Base-by-base conservation (phyloP, 306 rosid species). In the Fragaria nilgerrensis region DNA sequence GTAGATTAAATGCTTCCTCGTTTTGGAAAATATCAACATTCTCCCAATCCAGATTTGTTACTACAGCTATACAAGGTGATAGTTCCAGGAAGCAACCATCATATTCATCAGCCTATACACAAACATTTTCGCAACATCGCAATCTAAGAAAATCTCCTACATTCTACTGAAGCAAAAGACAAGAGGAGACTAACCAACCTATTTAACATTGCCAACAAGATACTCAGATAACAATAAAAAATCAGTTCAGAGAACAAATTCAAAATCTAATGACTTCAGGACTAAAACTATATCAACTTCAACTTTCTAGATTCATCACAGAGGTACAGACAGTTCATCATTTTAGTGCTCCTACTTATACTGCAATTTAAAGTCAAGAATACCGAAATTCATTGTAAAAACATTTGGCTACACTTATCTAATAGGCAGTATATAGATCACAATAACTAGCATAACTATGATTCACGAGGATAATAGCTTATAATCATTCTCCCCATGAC, bases 1-100 rank as follows among this genome's bases (percentile, higher is more conserved):
- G 62, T 67, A 48, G 67, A 39, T 77, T 72, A 55, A 84, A 80
- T 17, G 79, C 82, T 70, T 80, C 87, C 69, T 75, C 78, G 1
- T 52, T 43, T 71, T 45, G 59, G 50, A 85, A 81, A 16, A 71
- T 70, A 59, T 85, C 81, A 71, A 85, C 78, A 76, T 78, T 81
- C 78, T 84, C 85, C 85, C 80, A 64, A 6, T 78, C 78, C 77
- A 81, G 44, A 78, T 68, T 79, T 20, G 78, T 78, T 32, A 81
- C 78, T 7, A 78, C 53, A 37, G 79, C 69, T 9, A 79, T 59
- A 58, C 45, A 69, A 74, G 84, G 83, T 22, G 79, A 73, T 73
- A 75, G 20, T 49, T 67, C 64, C 44, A 82, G 65, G 75, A 82
- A 79, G 55, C 82, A 75, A 44, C 50, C 43, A 79, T 79, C 86